phyloP scores from a whole-genome alignment of 169 alveolate species.

The Cryptosporidium canis region DNA sequence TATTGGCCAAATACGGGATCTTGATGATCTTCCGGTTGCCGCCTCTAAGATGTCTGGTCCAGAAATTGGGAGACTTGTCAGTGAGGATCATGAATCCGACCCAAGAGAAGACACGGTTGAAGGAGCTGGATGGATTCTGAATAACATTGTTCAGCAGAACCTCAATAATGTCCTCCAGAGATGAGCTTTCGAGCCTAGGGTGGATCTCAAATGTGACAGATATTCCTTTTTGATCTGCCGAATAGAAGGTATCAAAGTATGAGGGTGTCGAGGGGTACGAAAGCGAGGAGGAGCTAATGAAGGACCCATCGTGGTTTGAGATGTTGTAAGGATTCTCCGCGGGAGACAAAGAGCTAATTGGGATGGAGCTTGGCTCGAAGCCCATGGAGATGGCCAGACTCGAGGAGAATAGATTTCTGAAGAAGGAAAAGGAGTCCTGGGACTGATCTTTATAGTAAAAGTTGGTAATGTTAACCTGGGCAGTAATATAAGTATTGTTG shows the following conservation, averaged over 20 bases:
- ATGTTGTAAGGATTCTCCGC: slow-evolving; percentile 60
- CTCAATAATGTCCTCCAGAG: slow-evolving; percentile 54
- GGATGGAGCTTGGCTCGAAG: slow-evolving; percentile 2
- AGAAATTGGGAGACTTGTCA: slow-evolving; percentile 65
- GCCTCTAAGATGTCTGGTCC: slow-evolving; percentile 73
- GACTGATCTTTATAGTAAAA: slow-evolving; percentile 66
- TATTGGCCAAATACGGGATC: slow-evolving; percentile 23
- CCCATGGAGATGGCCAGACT: slow-evolving; percentile 68
- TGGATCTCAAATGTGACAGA: slow-evolving; percentile 65
- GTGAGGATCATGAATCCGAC: slow-evolving; percentile 69
- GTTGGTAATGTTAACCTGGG: slow-evolving; percentile 68
- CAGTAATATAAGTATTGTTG: slow-evolving; percentile 25
- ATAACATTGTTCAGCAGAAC: slow-evolving; percentile 36
- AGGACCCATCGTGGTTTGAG: neutral
- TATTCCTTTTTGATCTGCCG: slow-evolving; percentile 49
- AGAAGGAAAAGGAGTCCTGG: slow-evolving; percentile 58
- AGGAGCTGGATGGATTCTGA: slow-evolving; percentile 67
- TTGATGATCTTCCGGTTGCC: slow-evolving; percentile 42
- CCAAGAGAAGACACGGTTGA: slow-evolving; percentile 68
- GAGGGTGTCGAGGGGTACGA: neutral
- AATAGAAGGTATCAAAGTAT: neutral
- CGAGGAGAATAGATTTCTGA: slow-evolving; percentile 50
- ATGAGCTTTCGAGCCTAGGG: slow-evolving; percentile 21
- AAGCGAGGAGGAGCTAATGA: neutral
- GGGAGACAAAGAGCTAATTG: slow-evolving; percentile 24